Evolutionary conservation across 1,139 yeast species (phyloP).

Genomic region (Lodderomyces oxycetoniae): DNA sequence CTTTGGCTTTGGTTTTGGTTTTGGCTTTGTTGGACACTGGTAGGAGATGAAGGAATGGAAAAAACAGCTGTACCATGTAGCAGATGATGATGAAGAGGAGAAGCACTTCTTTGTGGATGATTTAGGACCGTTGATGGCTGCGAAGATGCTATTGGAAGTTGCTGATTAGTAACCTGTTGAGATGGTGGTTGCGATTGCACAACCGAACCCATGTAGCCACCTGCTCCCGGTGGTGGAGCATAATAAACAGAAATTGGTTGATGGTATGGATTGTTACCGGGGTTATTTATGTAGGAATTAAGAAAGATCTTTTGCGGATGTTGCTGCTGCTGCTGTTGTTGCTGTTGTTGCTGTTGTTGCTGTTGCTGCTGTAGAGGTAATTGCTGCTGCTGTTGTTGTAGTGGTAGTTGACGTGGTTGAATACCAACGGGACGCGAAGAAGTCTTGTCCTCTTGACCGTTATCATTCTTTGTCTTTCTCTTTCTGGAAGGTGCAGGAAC

Average conservation of each 20-base stretch:
- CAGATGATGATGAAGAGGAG: constrained; percentile 11
- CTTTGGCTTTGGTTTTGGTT: no score
- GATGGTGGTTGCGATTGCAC: constrained; percentile 5
- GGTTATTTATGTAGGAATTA: constrained; percentile 22
- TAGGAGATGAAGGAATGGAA: constrained; percentile 26
- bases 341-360: no score
- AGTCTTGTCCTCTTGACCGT: not conserved
- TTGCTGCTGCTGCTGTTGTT: constrained; percentile 3
- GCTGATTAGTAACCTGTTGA: constrained; percentile 12
- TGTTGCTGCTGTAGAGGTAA: no score
- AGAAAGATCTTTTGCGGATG: not conserved
- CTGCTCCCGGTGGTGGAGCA: constrained; percentile 21
- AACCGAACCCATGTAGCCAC: no score
- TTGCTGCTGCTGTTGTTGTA: constrained; percentile 7
- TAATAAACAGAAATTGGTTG: constrained; percentile 35
- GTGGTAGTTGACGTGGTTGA: constrained; percentile 2
- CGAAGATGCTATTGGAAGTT: constrained; percentile 12
- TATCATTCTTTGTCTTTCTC: constrained; percentile 24
- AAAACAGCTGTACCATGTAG: constrained; percentile 25
- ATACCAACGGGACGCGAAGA: constrained; percentile 1
- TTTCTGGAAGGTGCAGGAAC: constrained; percentile 27
- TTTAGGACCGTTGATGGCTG: constrained; percentile 8
- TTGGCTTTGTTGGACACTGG: constrained; percentile 14
- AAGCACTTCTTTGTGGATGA: constrained; percentile 3
- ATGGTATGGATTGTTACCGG: constrained; percentile 34